Evolutionary conservation across 169 alveolate genomes (phyloP).

Genomic region (Cystoisospora suis): DNA sequence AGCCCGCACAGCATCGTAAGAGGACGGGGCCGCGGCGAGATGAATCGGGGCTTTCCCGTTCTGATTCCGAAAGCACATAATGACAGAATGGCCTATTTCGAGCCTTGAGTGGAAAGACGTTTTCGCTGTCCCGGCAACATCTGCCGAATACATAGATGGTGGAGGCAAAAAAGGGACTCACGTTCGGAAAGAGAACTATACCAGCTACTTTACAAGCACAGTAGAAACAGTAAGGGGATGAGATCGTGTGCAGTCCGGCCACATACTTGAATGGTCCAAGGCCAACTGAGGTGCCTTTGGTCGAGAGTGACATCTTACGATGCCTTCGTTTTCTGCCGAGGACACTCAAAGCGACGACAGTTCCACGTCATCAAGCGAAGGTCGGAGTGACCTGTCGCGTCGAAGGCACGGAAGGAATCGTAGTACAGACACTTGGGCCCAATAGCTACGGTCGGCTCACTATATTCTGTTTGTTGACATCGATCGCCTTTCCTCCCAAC

Average conservation of each 20-base stretch:
- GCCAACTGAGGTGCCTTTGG: too few species aligned
- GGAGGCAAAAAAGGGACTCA: background rate
- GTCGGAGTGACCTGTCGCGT: too few species aligned
- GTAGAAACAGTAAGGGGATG: background rate
- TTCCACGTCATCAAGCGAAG: too few species aligned
- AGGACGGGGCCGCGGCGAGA: slow-evolving; percentile 56
- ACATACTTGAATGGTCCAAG: too few species aligned
- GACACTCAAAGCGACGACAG: too few species aligned
- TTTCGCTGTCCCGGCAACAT: background rate
- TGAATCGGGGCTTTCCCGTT: slow-evolving; percentile 51
- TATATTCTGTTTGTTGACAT: background rate
- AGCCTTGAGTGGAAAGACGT: background rate
- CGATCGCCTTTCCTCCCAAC: background rate
- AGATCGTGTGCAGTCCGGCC: too few species aligned
- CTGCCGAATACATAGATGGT: background rate
- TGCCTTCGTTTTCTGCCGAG: too few species aligned
- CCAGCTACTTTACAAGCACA: background rate
- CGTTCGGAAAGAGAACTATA: background rate
- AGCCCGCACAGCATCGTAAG: slow-evolving; percentile 20
- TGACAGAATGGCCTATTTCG: background rate
- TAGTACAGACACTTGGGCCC: too few species aligned
- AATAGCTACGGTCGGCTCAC: too few species aligned
- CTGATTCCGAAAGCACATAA: background rate
- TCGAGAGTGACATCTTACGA: too few species aligned
- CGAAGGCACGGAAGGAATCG: background rate